Conservation (phyloP, 768 basidiomycete species). For the Boletus sp. region DNA sequence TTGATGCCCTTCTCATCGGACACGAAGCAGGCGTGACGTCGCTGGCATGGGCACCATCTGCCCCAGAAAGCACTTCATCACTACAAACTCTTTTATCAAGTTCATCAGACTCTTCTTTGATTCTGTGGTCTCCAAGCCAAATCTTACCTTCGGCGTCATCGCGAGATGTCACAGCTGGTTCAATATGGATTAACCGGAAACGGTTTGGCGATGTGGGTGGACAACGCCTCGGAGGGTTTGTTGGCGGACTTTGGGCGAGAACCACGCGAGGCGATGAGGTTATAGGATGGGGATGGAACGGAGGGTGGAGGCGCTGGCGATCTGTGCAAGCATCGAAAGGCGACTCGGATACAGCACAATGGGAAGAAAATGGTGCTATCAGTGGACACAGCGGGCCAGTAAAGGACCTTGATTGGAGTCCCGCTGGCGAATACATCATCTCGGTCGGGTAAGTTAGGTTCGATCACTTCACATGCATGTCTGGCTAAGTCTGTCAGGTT, state of each 20-base stretch:
- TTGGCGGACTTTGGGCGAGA: slow-evolving; percentile 80
- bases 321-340: slow-evolving; percentile 29
- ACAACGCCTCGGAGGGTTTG: slow-evolving; percentile 86
- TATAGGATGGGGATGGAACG: slow-evolving; percentile 90
- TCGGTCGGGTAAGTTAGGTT: slow-evolving; percentile 65
- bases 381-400: slow-evolving; percentile 85
- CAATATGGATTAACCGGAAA: slow-evolving; percentile 87
- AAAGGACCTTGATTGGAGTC: slow-evolving; percentile 82
- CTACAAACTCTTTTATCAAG: slow-evolving; percentile 75
- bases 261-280: slow-evolving; percentile 50
- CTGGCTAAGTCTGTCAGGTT: slow-evolving; percentile 43
- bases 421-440: slow-evolving; percentile 78
- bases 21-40: slow-evolving; percentile 93
- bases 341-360: slow-evolving; percentile 40
- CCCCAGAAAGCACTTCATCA: slow-evolving; percentile 16
- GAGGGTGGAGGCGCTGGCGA: slow-evolving; percentile 89
- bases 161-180: slow-evolving; percentile 39
- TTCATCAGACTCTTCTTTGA: slow-evolving; percentile 92
- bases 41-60: slow-evolving; percentile 70
- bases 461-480: neutral
- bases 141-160: slow-evolving; percentile 34
- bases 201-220: slow-evolving; percentile 96
- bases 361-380: slow-evolving; percentile 77
- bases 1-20: slow-evolving; percentile 93
- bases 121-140: slow-evolving; percentile 85